These are phyloP conservation scores for Barbarea vulgaris DNA, from an alignment of 345 rosid species.

Conservation along the genomic window DNA sequence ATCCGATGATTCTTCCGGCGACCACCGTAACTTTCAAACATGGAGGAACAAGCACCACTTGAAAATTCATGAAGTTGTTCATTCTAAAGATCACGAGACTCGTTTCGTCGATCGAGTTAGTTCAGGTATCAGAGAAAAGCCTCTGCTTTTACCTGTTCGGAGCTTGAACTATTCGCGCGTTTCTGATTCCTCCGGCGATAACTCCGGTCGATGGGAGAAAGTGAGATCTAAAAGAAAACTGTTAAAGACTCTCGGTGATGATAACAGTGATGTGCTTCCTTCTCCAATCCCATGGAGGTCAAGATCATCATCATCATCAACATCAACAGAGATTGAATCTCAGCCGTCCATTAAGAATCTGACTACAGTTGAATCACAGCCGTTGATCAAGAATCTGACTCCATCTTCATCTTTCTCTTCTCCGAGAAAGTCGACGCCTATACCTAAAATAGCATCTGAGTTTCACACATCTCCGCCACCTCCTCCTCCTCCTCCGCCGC, in stretches of 20 bases:
- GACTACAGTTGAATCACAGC: conserved; percentile 8
- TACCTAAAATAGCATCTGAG: conserved; percentile 46
- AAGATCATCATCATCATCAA: conserved; percentile 63
- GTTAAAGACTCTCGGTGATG: conserved; percentile 49
- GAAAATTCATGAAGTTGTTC: conserved; percentile 60
- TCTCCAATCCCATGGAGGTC: conserved; percentile 98
- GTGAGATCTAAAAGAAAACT: conserved; percentile 36
- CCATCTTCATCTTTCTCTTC: conserved; percentile 47
- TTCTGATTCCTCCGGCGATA: conserved; percentile 40
- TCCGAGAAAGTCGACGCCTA: conserved; percentile 52
- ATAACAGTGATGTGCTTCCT: conserved; percentile 68
- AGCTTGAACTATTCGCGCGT: conserved; percentile 65
- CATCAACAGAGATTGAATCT: conserved; percentile 22
- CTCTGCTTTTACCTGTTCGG: conserved; percentile 83
- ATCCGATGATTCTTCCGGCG: conserved; percentile 39
- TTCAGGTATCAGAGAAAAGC: conserved; percentile 55
- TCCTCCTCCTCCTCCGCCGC: conserved; percentile 67
- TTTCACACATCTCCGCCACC: conserved; percentile 19
- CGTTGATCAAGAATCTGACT: conserved; percentile 44
- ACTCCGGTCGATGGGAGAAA: conserved; percentile 32
- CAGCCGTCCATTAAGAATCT: conserved; percentile 10
- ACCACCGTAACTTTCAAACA: conserved; percentile 53
- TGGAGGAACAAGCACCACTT: conserved; percentile 74
- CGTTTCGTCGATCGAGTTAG: conserved; percentile 31
- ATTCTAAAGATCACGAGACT: conserved; percentile 53